These are phyloP conservation scores for Hyphochytrium catenoides DNA, from an alignment of 352 stramenopile genomes.

Conservation along the genomic window DNA sequence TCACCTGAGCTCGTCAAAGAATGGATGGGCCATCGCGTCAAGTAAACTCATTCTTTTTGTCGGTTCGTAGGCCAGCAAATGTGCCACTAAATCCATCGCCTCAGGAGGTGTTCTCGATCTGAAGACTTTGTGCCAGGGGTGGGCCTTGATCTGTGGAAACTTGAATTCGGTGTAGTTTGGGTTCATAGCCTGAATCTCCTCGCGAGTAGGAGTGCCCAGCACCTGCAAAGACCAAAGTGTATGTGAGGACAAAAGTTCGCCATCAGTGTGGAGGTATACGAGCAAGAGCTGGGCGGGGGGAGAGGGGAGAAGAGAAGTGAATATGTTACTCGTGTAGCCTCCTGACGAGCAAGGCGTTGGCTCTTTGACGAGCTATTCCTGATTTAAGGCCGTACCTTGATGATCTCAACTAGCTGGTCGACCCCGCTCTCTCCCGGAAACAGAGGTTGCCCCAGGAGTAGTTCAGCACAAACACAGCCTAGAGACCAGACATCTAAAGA, in stretches of 20 bases:
- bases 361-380: no score
- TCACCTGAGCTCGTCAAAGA: slow-evolving; percentile 93
- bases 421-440: slow-evolving; percentile 96
- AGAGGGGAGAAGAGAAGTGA: no score
- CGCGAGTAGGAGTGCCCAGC: slow-evolving; percentile 87
- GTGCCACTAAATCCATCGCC: slow-evolving; percentile 88
- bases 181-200: slow-evolving; percentile 98
- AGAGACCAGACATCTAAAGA: slow-evolving; percentile 76
- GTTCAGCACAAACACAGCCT: slow-evolving; percentile 92
- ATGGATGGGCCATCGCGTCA: slow-evolving; percentile 72
- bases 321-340: no score
- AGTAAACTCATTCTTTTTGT: slow-evolving; percentile 51
- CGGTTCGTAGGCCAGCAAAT: slow-evolving; percentile 93
- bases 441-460: slow-evolving; percentile 89
- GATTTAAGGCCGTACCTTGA: slow-evolving; percentile 65
- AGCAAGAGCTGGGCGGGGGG: no score
- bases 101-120: slow-evolving; percentile 78
- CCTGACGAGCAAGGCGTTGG: no score
- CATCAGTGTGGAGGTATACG: no score
- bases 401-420: slow-evolving; percentile 98
- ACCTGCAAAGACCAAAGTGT: no score
- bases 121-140: slow-evolving; percentile 94
- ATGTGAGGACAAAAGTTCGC: no score
- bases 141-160: slow-evolving; percentile 96
- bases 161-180: slow-evolving; percentile 99